These are phyloP conservation scores for Lactarius sp. DNA, from an alignment of 768 basidiomycete species.

Conservation along the genomic window DNA sequence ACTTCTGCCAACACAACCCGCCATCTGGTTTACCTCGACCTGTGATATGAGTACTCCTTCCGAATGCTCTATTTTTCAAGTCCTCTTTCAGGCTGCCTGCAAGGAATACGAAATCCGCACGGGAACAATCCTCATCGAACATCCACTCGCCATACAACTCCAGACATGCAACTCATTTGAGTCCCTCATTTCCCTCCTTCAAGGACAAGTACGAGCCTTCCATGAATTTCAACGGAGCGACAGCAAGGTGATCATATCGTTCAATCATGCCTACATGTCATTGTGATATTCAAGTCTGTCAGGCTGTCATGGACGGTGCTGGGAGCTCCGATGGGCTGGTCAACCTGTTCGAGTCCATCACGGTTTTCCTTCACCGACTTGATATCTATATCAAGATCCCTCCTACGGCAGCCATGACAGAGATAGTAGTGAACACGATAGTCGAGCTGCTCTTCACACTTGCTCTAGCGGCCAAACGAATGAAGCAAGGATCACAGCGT, in stretches of 20 bases:
- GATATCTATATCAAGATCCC: neutral
- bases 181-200: neutral
- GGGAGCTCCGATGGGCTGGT: neutral
- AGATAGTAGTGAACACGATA: neutral
- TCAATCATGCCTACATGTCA: neutral
- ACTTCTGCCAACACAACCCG: no score
- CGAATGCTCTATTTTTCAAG: neutral
- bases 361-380: neutral
- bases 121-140: neutral
- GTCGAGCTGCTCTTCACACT: neutral
- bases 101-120: neutral
- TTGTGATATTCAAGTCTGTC: neutral
- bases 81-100: neutral
- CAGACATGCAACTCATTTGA: neutral
- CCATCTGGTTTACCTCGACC: neutral
- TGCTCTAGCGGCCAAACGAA: neutral
- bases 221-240: neutral
- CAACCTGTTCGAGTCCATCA: neutral
- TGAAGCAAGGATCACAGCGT: neutral
- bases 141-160: neutral
- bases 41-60: neutral
- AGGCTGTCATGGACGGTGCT: neutral
- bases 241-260: neutral
- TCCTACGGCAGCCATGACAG: neutral
- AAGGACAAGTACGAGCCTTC: neutral